Evolutionary conservation across 768 basidiomycete genomes (phyloP).

Genomic region (Tubosaeta sp.): DNA sequence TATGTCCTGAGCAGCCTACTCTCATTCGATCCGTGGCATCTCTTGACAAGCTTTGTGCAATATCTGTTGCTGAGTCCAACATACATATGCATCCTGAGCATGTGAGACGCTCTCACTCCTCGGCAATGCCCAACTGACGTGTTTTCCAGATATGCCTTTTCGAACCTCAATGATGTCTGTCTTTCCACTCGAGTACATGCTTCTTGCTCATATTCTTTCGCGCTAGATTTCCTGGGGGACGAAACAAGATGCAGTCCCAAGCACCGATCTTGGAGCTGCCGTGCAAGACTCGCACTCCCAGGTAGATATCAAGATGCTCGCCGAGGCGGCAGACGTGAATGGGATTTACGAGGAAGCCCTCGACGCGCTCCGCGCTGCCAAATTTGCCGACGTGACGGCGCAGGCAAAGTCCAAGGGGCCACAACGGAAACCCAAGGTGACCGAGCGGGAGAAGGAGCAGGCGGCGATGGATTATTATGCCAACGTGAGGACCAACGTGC

Average conservation of each 20-base stretch:
- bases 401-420: constrained; percentile 6
- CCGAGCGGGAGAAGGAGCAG: constrained; percentile 61
- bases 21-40: constrained; percentile 95
- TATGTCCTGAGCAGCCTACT: constrained; percentile 75
- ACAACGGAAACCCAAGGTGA: constrained; percentile 23
- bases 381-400: constrained; percentile 31
- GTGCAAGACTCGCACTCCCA: constrained; percentile 75
- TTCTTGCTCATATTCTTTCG: constrained; percentile 4
- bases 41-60: constrained; percentile 85
- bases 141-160: constrained; percentile 68
- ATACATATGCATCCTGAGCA: constrained; percentile 72
- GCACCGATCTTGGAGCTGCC: constrained; percentile 79
- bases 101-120: constrained; percentile 31
- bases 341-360: constrained; percentile 82
- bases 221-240: constrained; percentile 88
- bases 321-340: constrained; percentile 78
- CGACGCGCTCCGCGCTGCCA: constrained; percentile 60
- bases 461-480: constrained; percentile 85
- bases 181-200: constrained; percentile 5
- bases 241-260: constrained; percentile 76
- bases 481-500: constrained; percentile 76
- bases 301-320: constrained; percentile 84
- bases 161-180: constrained; percentile 76
- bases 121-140: constrained; percentile 17
- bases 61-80: constrained; percentile 85